These are phyloP conservation scores for Solanum appendiculatum DNA, from an alignment of 257 asterid species.

Conservation along the genomic window DNA sequence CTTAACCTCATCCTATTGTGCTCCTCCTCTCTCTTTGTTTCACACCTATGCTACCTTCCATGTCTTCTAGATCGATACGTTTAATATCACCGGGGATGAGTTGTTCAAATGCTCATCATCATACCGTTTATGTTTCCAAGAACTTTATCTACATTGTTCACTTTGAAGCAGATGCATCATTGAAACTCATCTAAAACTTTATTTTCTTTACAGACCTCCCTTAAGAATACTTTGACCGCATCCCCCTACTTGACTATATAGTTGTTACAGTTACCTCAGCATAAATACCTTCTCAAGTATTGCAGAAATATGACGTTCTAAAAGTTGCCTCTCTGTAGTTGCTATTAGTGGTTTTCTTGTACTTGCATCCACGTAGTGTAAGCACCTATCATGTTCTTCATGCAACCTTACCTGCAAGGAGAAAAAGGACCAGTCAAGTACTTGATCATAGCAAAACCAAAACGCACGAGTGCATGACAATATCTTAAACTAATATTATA, in stretches of 20 bases:
- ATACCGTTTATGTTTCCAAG: neutral
- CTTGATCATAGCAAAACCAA: neutral
- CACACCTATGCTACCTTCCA: neutral
- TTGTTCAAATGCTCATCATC: neutral
- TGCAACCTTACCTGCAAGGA: slow-evolving; percentile 70
- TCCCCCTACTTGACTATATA: neutral
- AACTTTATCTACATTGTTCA: neutral
- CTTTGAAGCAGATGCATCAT: neutral
- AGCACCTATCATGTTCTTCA: slow-evolving; percentile 92
- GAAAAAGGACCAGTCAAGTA: neutral
- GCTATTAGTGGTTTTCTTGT: slow-evolving; percentile 82
- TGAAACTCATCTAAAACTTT: neutral
- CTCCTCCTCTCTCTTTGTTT: neutral
- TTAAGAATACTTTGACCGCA: neutral
- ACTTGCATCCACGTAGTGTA: slow-evolving; percentile 66
- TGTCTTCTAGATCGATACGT: neutral
- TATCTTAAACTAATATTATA: neutral
- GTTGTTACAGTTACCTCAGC: neutral
- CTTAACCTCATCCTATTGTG: neutral
- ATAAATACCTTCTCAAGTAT: slow-evolving; percentile 75
- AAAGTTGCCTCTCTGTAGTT: slow-evolving; percentile 79
- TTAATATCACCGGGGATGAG: neutral
- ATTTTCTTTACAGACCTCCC: neutral
- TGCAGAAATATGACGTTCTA: slow-evolving; percentile 70
- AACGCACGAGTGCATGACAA: neutral